Percentiles rank a stretch among this genome's conserved stretches.
These are phyloP conservation scores for Leptosphaerulina australis DNA, from an alignment of 2,329 filamentous ascomycete genomes.

Conservation along the genomic window DNA sequence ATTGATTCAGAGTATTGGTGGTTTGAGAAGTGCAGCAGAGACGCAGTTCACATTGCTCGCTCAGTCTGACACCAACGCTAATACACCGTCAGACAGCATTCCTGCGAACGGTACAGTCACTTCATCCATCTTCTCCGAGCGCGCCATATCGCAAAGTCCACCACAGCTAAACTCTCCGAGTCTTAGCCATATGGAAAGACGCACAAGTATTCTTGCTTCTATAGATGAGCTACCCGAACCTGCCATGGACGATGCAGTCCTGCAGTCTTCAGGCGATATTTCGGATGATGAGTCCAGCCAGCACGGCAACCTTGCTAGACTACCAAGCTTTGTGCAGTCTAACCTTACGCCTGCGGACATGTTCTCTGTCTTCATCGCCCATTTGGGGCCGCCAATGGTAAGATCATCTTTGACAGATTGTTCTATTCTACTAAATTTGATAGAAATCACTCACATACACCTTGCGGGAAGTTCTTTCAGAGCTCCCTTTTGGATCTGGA, in stretches of 20 bases:
- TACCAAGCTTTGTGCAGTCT: constrained; percentile 38
- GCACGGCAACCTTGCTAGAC: constrained; percentile 19
- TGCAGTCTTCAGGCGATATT: constrained; percentile 30
- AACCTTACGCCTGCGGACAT: constrained; percentile 73
- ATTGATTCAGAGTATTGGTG: constrained; percentile 86
- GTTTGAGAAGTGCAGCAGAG: constrained; percentile 83
- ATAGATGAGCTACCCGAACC: constrained; percentile 51
- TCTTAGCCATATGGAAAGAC: constrained; percentile 40
- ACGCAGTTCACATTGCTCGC: constrained; percentile 86
- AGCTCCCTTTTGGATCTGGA: constrained; percentile 77
- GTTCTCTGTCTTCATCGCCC: constrained; percentile 86
- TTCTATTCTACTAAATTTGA: constrained; percentile 29
- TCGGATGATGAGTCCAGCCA: constrained; percentile 40
- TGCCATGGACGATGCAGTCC: constrained; percentile 36
- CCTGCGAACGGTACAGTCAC: constrained; percentile 28
- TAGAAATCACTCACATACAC: constrained; percentile 91
- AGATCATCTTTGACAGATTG: neutral
- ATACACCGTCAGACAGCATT: constrained; percentile 20
- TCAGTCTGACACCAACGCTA: constrained; percentile 55
- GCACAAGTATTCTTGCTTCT: constrained; percentile 49
- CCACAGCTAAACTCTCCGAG: constrained; percentile 36
- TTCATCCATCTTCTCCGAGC: constrained; percentile 36
- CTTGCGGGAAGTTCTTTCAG: constrained; percentile 83
- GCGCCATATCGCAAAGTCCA: constrained; percentile 31
- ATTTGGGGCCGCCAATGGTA: constrained; percentile 88